phyloP scores from a whole-genome alignment of 148 eudicot species.

The Gaultheria prostrata region DNA sequence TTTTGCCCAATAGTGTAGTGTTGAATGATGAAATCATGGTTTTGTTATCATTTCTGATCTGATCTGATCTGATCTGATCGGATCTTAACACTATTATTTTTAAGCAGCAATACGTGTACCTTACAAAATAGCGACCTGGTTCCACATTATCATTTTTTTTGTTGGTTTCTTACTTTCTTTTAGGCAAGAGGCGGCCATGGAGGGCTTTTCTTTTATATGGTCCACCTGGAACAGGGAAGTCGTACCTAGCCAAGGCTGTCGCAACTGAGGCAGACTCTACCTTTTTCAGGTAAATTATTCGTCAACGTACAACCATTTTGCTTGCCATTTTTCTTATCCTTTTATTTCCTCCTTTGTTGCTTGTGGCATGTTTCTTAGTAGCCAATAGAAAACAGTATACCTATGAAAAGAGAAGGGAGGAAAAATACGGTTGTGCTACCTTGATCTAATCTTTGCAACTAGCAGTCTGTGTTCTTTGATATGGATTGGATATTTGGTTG shows the following conservation, averaged over 20 bases:
- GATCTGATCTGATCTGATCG: not conserved
- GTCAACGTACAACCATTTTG: not conserved
- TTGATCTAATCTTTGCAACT: slow-evolving; percentile 3
- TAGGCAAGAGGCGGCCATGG: slow-evolving; percentile 98
- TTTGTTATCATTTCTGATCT: not conserved
- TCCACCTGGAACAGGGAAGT: slow-evolving; percentile 98
- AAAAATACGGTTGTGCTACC: not conserved
- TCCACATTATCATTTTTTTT: not conserved
- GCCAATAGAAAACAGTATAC: not conserved
- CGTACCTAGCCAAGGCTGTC: slow-evolving; percentile 98
- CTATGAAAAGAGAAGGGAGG: not conserved
- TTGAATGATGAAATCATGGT: slow-evolving; percentile 1
- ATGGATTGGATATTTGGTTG: not conserved
- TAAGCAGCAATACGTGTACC: not conserved
- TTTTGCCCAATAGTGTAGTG: not conserved
- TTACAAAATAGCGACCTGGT: not conserved
- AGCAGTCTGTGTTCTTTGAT: not conserved
- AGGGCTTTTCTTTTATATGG: slow-evolving; percentile 98
- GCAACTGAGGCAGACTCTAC: slow-evolving; percentile 99
- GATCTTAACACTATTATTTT: not conserved
- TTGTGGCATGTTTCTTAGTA: not conserved
- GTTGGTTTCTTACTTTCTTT: slow-evolving; percentile 3
- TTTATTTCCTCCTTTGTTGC: not conserved
- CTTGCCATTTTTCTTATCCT: not conserved
- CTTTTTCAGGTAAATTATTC: slow-evolving; percentile 65